phyloP scores from a whole-genome alignment of 2,329 filamentous ascomycete species.

The Pseudogymnoascus sp. region DNA sequence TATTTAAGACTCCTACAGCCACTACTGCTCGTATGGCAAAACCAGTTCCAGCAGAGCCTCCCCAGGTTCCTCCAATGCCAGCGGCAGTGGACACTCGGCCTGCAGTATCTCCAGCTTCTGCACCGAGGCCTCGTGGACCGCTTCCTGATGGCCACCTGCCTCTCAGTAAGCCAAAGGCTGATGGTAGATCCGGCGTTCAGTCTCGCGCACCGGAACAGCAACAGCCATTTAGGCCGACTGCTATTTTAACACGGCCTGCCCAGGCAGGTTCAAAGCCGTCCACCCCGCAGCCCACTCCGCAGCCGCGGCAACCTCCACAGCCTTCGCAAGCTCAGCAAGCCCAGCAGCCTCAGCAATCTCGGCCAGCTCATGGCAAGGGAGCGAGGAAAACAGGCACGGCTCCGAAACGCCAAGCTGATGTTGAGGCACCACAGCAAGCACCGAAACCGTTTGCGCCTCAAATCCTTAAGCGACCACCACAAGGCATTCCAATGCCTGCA shows the following conservation, averaged over 20 bases:
- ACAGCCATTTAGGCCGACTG: slow-evolving; percentile 4
- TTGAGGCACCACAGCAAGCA: slow-evolving; percentile 29
- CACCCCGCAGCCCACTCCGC: neutral
- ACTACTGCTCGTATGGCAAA: slow-evolving; percentile 19
- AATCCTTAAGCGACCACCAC: slow-evolving; percentile 42
- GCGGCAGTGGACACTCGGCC: neutral
- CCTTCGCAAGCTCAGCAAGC: neutral
- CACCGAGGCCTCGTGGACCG: slow-evolving; percentile 17
- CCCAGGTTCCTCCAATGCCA: neutral
- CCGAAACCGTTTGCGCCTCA: slow-evolving; percentile 43
- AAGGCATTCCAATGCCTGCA: slow-evolving; percentile 25
- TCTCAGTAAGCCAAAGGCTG: neutral
- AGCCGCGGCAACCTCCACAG: neutral
- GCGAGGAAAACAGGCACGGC: neutral
- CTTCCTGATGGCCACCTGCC: slow-evolving; percentile 20
- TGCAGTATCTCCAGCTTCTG: slow-evolving; percentile 23
- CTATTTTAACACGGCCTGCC: neutral
- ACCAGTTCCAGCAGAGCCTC: neutral
- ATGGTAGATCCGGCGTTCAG: slow-evolving; percentile 13
- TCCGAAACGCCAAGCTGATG: neutral
- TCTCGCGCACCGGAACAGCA: slow-evolving; percentile 2
- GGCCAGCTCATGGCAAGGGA: neutral
- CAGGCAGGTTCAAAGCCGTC: slow-evolving; percentile 5
- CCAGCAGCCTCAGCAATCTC: neutral
- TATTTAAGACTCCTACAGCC: slow-evolving; percentile 26